Conservation (phyloP, 257 asterid genomes). For the Capsicum baccatum region DNA sequence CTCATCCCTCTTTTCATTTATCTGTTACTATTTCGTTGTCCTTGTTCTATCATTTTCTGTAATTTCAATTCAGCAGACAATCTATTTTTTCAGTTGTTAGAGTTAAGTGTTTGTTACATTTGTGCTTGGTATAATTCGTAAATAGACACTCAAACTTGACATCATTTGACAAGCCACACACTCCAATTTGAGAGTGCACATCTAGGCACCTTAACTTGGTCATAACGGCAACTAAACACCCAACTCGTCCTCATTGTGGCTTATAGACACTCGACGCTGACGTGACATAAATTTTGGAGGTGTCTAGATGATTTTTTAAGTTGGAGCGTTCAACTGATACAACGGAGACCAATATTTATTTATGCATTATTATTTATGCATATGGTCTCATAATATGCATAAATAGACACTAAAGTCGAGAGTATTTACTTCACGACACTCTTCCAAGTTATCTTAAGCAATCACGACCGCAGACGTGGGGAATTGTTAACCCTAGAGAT, state of each 20-base stretch:
- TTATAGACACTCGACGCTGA: fast-evolving
- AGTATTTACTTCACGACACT: no score
- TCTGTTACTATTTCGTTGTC: not conserved
- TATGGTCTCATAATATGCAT: no score
- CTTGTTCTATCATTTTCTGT: not conserved
- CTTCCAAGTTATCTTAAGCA: no score
- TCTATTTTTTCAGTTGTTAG: not conserved
- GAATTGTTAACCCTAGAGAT: no score
- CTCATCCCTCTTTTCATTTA: not conserved
- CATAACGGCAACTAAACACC: not conserved
- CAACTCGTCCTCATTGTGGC: not conserved
- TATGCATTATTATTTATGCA: no score
- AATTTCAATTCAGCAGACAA: not conserved
- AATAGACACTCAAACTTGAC: not conserved
- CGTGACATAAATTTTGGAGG: not conserved
- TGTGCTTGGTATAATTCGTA: not conserved
- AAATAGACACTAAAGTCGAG: no score
- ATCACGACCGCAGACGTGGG: no score
- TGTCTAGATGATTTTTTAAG: not conserved
- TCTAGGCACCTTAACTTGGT: not conserved
- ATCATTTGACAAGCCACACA: not conserved
- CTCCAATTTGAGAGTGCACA: not conserved
- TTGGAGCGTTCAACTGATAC: not conserved
- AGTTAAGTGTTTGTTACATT: not conserved
- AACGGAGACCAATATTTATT: not conserved